Conservation (phyloP, 176 grass and related monocot species). For the maize (Zea mays) region Zm-B73-REFERENCE-NAM-5.0 NC_050102.1:135239001-135239500, state of each 20-base stretch:
- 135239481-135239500: conserved; percentile 56
- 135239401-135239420: conserved; percentile 78
- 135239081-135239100: conserved; percentile 24
- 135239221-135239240: conserved; percentile 58
- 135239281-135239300: conserved; percentile 76
- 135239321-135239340: conserved; percentile 31
- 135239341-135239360: conserved; percentile 39
- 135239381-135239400: conserved; percentile 32
- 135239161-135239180: conserved; percentile 23
- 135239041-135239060: conserved; percentile 7
- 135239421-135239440: conserved; percentile 81
- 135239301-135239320: conserved; percentile 51
- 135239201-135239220: conserved; percentile 61
- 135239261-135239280: conserved; percentile 60
- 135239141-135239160: conserved; percentile 5
- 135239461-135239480: conserved; percentile 42
- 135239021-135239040: neutral
- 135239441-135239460: conserved; percentile 62
- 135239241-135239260: conserved; percentile 49
- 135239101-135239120: neutral
- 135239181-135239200: conserved; percentile 58
- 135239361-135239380: neutral
- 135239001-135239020: conserved; percentile 7
- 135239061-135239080: neutral
- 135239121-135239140: neutral